phyloP scores from a whole-genome alignment of 805 yeast species.

The Brettanomyces custersianus region DNA sequence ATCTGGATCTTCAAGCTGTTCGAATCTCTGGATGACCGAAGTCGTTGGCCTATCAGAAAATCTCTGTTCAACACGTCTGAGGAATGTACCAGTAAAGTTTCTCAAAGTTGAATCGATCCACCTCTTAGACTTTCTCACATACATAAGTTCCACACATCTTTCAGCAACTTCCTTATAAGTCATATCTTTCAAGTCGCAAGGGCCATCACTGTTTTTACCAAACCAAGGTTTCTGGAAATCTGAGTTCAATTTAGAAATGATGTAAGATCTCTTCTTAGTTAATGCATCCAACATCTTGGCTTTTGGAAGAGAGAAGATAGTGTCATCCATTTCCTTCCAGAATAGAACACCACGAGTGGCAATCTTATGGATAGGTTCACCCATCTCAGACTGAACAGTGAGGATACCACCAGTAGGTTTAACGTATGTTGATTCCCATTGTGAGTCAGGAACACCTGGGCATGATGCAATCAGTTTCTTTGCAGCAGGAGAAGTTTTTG shows the following conservation, averaged over 20 bases:
- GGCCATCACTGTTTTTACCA: slow-evolving; percentile 66
- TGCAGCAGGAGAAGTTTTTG: slow-evolving; percentile 88
- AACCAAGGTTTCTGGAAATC: slow-evolving; percentile 99
- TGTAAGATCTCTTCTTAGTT: slow-evolving; percentile 74
- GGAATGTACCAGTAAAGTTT: slow-evolving; percentile 76
- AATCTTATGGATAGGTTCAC: slow-evolving; percentile 97
- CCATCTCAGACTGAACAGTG: slow-evolving; percentile 98
- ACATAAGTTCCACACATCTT: slow-evolving; percentile 84
- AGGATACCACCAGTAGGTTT: slow-evolving; percentile 95
- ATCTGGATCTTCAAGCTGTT: slow-evolving; percentile 62
- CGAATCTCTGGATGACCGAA: slow-evolving; percentile 68
- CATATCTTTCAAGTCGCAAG: slow-evolving; percentile 90
- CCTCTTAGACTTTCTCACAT: slow-evolving; percentile 62
- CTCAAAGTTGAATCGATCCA: slow-evolving; percentile 88
- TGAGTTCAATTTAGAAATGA: slow-evolving; percentile 76
- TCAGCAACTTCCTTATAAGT: slow-evolving; percentile 86
- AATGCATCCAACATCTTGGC: slow-evolving; percentile 76
- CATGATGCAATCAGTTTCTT: slow-evolving; percentile 86
- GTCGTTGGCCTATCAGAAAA: slow-evolving; percentile 50
- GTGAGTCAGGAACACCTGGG: slow-evolving; percentile 76
- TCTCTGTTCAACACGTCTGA: slow-evolving; percentile 96
- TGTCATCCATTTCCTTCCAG: slow-evolving; percentile 96
- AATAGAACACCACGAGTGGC: slow-evolving; percentile 96
- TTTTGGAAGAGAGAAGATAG: slow-evolving; percentile 86
- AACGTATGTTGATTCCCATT: slow-evolving; percentile 94